Base-by-base conservation (phyloP, 306 rosid species). In the Hippophae gyantsensis region DNA sequence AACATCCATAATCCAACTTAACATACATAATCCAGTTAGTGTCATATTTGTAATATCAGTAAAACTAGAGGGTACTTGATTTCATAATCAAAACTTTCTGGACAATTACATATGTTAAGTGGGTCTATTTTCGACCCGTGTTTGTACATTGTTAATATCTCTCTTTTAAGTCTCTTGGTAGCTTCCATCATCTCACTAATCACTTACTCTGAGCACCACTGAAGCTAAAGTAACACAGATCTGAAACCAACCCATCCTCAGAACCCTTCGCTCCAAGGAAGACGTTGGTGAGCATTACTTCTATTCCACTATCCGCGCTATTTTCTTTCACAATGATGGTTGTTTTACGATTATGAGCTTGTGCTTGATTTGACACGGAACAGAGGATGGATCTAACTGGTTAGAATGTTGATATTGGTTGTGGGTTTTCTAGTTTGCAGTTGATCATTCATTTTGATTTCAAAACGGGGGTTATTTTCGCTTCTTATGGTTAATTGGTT, bases 221-320 rank as follows among this genome's bases (percentile, higher is more conserved):
- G 47, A 65, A 8, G 10, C 54, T 13, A 13, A 13, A 7, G 43
- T 8, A 53, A 13, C 48, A 32, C 68, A 80, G 85, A 80, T 80
- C 85, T 80, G 82, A 66, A 44, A 42, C 68, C 18, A 11, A 13
- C 58, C 42, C 42, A 54, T 47, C 66, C 58, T 55, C 42, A 48
- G 13, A 52, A 18, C 14, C 27, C 40, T 55, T 6, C 1, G 13
- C 66, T 67, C 25, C 71, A 7, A 42, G 48, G 69, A 69, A 60
- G 74, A 63, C 60, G 74, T 43, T 60, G 77, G 79, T 80, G 53
- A 65, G 73, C 65, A 52, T 52, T 65, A 57, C 10, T 27, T 67
- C 52, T 40, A 12, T 38, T 65, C 3, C 47, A 6, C 14, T 68
- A 57, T 42, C 48, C 12, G 14, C 26, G 38, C 14, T 8, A 10